Evolutionary conservation across 2,329 filamentous ascomycete species (phyloP), one percentile per base, ranked within the genome.

Genomic region (Hymenoscyphus albidus): DNA sequence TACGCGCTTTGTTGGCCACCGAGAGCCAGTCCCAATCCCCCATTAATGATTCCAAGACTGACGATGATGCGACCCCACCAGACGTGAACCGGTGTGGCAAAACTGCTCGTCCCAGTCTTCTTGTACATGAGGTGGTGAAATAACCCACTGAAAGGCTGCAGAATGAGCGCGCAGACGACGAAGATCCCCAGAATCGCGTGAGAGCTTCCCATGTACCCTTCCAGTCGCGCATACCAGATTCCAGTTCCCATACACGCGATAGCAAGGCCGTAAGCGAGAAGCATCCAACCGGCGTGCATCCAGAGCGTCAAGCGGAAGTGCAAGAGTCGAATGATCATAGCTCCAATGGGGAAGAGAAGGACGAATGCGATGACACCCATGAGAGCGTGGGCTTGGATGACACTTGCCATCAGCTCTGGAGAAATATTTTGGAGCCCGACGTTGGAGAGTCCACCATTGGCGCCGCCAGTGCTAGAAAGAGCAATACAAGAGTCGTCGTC

Each of bases 31-130:
- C 87, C 87, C 9, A 89, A 75, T 0, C 86, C 87, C 63, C 87
- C 87, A 71, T 89, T 89, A 71, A 89, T 75, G 61, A 89, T 80
- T 40, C 85, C 87, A 5, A 88, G 72, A 35, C 83, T 70, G 67
- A 89, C 82, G 59, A 88, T 74, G 0, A 77, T 70, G 22, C 87
- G 81, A 18, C 87, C 87, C 72, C 81, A 87, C 85, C 84, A 89
- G 66, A 88, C 81, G 72, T 90, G 71, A 27, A 69, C 67, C 84
- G 32, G 78, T 71, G 70, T 88, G 73, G 72, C 84, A 84, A 65
- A 84, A 71, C 65, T 79, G 7, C 31, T 82, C 80, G 62, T 83
- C 81, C 71, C 71, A 6, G 16, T 32, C 4, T 62, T 44, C 65
- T 81, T 72, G 73, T 79, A 89, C 68, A 84, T 75, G 22, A 73